phyloP scores from a whole-genome alignment of 139 green algal species.

The Auxenochlorella protothecoides region DNA sequence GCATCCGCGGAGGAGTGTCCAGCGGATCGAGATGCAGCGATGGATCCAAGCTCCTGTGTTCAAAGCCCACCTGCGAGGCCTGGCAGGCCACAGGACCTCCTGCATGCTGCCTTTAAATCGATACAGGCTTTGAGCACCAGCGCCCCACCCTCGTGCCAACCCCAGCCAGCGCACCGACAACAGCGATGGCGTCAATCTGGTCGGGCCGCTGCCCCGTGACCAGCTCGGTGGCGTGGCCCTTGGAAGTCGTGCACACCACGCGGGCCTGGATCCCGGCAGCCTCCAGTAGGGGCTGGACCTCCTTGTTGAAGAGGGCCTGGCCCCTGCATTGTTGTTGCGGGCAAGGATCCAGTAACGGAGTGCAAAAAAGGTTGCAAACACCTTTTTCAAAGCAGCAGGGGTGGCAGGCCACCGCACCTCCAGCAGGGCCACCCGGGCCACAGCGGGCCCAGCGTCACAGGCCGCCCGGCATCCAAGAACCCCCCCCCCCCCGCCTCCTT shows the following conservation, averaged over 20 bases:
- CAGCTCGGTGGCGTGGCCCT: conserved; percentile 29
- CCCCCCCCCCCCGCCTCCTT: neutral
- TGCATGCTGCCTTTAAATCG: no score
- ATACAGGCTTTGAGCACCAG: no score
- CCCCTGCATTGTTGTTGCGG: conserved; percentile 6
- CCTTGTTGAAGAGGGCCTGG: conserved; percentile 11
- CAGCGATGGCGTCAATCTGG: conserved; percentile 1
- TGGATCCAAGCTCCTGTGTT: no score
- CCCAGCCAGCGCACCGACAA: neutral
- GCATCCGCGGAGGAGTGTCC: no score
- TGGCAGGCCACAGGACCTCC: no score
- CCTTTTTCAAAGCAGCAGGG: no score
- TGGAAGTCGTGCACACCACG: conserved; percentile 22
- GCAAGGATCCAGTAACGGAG: no score
- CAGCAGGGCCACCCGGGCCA: neutral
- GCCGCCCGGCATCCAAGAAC: neutral
- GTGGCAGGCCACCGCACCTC: no score
- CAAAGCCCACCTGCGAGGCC: no score
- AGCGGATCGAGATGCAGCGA: no score
- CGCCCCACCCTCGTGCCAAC: no score
- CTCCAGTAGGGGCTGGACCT: conserved; percentile 42
- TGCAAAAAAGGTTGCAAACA: no score
- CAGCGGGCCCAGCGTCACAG: neutral
- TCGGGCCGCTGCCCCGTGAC: neutral
- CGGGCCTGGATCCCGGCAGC: conserved; percentile 38